Evolutionary conservation across 441 rosid genomes (phyloP), one percentile per base, ranked within the genome.

Genomic region (Lepidium campestre): DNA sequence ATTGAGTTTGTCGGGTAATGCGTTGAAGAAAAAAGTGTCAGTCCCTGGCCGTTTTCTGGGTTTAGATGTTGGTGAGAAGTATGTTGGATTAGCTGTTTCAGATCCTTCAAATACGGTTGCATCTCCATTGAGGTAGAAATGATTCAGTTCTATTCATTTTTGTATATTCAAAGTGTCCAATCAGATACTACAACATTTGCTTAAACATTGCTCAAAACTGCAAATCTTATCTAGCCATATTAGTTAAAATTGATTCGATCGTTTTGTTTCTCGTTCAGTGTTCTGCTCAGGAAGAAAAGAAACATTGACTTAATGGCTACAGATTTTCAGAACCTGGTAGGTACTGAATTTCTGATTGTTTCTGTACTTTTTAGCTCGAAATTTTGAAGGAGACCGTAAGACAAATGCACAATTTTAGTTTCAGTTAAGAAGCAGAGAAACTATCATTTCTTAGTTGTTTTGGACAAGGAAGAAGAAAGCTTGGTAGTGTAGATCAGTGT

Each of bases 1-100:
- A 22, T 47, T 80, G 67, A 76, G 65, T 32, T 72, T 92, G 77
- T 75, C 85, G 74, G 76, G 70, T 17, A 85, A 81, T n/a, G 70
- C 87, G 67, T 29, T 77, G 64, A 86, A 81, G 84, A 57, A 80
- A 14, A 83, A 75, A 65, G 65, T 62, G 11, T 47, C 50, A 59
- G 62, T 71, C 44, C 57, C 65, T 45, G 84, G 86, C 17, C 79
- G 93, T 62, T 78, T 91, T 39, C 95, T 93, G 10, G 96, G 97
- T 17, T 82, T 93, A 83, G 97, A 93, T 77, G 93, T 93, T 22
- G 95, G 99, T 9, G 90, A 87, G 64, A 93, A 86, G 77, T 89
- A 87, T 69, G 92, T 93, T n/a, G 99, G 99, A 0, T 70, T 93
- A 58, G 89, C 99, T 17, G 64, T 93, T 39, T 91, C 97, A 3